Percentiles rank a stretch among this genome's conserved stretches.
These are phyloP conservation scores for Neoboletus subvelutipes DNA, from an alignment of 768 basidiomycete genomes.

Conservation along the genomic window DNA sequence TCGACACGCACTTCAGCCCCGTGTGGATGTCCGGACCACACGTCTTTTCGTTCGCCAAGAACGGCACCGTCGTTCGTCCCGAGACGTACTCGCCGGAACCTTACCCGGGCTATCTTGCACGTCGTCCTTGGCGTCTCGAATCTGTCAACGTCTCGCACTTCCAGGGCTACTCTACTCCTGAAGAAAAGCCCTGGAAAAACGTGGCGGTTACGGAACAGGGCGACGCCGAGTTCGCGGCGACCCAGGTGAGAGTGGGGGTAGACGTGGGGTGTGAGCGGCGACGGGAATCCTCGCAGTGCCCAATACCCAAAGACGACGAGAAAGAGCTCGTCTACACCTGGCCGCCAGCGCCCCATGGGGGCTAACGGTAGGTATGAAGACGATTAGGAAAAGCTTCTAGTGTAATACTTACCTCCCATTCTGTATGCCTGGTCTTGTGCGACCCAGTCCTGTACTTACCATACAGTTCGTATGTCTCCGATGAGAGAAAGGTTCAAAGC, in stretches of 20 bases:
- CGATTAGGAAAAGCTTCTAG: not conserved
- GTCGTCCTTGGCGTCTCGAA: not conserved
- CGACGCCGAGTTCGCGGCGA: conserved; percentile 11
- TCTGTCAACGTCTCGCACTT: not conserved
- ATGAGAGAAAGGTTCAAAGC: not conserved
- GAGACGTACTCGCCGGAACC: not conserved
- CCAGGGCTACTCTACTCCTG: not conserved
- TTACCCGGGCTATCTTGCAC: not conserved
- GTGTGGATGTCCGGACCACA: conserved; percentile 30
- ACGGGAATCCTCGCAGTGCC: too few species aligned
- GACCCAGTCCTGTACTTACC: not conserved
- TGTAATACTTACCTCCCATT: not conserved
- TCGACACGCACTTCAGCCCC: conserved; percentile 43
- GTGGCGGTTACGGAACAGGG: conserved; percentile 16
- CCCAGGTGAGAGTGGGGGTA: not conserved
- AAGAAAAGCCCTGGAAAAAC: conserved; percentile 21
- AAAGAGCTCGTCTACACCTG: not conserved
- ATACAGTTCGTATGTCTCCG: not conserved
- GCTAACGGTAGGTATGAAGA: not conserved
- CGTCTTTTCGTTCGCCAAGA: conserved; percentile 12
- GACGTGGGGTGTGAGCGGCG: too few species aligned
- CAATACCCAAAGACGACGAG: not conserved
- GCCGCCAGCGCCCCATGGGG: conserved; percentile 1
- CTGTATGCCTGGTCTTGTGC: not conserved
- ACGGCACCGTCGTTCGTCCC: conserved; percentile 10